phyloP scores from a whole-genome alignment of 2,329 filamentous ascomycete genomes.

The Pseudopithomyces maydicus region DNA sequence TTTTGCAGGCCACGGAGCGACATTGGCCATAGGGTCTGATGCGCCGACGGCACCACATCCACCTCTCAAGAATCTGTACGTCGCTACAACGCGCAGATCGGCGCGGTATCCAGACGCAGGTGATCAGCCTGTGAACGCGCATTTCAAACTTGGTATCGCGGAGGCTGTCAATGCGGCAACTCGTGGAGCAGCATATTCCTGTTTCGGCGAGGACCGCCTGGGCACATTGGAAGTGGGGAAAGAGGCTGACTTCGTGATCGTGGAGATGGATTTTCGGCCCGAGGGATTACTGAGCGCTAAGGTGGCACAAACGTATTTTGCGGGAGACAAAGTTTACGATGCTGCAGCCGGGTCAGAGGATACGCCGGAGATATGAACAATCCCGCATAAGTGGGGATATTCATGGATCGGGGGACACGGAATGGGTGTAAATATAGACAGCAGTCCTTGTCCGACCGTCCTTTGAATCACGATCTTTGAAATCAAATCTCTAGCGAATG shows the following conservation, averaged over 20 bases:
- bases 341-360: background rate
- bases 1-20: constrained; percentile 59
- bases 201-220: constrained; percentile 61
- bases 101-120: constrained; percentile 53
- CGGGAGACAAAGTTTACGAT: constrained; percentile 44
- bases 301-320: constrained; percentile 61
- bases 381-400: background rate
- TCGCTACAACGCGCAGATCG: constrained; percentile 63
- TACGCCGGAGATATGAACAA: background rate
- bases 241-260: constrained; percentile 63
- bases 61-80: constrained; percentile 62
- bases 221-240: constrained; percentile 60
- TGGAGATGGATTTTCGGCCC: constrained; percentile 58
- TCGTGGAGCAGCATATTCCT: constrained; percentile 61
- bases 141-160: constrained; percentile 59
- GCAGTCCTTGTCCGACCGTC: background rate
- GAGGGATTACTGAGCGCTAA: constrained; percentile 53
- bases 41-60: constrained; percentile 63
- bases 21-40: constrained; percentile 64
- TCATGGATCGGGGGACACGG: background rate
- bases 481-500: too few relatives aligned
- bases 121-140: constrained; percentile 54
- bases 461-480: too few relatives aligned
- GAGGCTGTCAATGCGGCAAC: constrained; percentile 62
- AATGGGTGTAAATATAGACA: background rate